Percentiles rank a stretch among this genome's conserved stretches.
These are phyloP conservation scores for Arachis hypogaea DNA, from an alignment of 306 rosid species.

Conservation along the genomic window DNA sequence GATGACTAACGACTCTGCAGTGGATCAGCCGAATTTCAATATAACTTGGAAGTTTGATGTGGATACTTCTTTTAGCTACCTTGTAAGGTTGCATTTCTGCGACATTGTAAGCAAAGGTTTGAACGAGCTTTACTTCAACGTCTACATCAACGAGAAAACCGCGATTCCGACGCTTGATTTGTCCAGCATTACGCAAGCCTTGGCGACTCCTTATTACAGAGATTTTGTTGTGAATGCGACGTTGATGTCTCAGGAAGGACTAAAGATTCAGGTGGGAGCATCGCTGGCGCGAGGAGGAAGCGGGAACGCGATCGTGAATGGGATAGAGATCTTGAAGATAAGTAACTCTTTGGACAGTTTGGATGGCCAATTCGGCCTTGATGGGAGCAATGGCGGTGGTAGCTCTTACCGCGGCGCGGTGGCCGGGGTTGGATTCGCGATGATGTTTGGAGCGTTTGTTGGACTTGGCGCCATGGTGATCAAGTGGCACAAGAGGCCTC, in stretches of 20 bases:
- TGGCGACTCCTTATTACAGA: constrained; percentile 53
- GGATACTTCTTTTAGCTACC: constrained; percentile 50
- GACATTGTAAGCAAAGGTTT: constrained; percentile 58
- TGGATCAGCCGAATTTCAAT: constrained; percentile 46
- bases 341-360: constrained; percentile 61
- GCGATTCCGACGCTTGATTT: constrained; percentile 54
- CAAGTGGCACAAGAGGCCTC: constrained; percentile 73
- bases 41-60: constrained; percentile 64
- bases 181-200: constrained; percentile 41
- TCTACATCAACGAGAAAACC: constrained; percentile 49
- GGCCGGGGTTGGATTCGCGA: constrained; percentile 62
- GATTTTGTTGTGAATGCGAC: constrained; percentile 63
- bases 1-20: constrained; percentile 48
- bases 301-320: constrained; percentile 53
- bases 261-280: constrained; percentile 55
- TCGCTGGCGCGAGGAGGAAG: constrained; percentile 23
- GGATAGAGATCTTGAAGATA: constrained; percentile 60
- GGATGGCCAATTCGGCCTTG: constrained; percentile 65
- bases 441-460: constrained; percentile 69
- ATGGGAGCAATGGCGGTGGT: constrained; percentile 39
- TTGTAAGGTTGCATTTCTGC: constrained; percentile 61
- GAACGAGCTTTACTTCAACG: constrained; percentile 52
- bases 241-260: constrained; percentile 53
- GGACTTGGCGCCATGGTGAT: constrained; percentile 69
- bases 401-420: constrained; percentile 44